Percentiles rank a stretch among this genome's conserved stretches.
Conservation (phyloP, 1,284 basidiomycete species). For the Neolentinus lepideus region DNA sequence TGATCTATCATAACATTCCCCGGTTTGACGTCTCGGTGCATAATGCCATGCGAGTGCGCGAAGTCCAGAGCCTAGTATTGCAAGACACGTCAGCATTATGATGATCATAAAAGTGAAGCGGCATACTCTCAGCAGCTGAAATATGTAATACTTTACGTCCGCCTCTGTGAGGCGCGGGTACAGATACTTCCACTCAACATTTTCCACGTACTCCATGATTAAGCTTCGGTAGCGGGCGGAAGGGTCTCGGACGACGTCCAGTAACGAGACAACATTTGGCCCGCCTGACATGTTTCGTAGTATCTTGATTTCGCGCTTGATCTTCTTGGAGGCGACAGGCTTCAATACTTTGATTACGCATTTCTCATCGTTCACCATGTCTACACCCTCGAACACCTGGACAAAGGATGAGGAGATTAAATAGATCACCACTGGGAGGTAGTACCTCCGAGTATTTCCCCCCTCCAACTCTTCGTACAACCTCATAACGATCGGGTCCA, state of each 20-base stretch:
- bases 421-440: background rate
- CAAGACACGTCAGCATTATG: conserved; percentile 7
- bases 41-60: conserved; percentile 84
- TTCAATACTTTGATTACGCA: conserved; percentile 90
- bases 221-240: conserved; percentile 77
- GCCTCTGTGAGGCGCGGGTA: conserved; percentile 71
- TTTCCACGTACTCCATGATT: conserved; percentile 81
- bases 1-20: conserved; percentile 92
- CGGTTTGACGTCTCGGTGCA: conserved; percentile 90
- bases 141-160: conserved; percentile 82
- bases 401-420: conserved; percentile 4
- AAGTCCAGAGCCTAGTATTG: conserved; percentile 69
- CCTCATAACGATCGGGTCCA: conserved; percentile 74
- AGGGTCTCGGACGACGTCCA: conserved; percentile 80
- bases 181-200: conserved; percentile 79
- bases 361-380: conserved; percentile 71
- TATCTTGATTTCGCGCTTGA: conserved; percentile 91
- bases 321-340: conserved; percentile 89
- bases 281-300: conserved; percentile 83
- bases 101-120: background rate
- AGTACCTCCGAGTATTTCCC: conserved; percentile 74
- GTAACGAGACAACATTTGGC: conserved; percentile 75
- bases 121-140: conserved; percentile 73
- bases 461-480: conserved; percentile 71
- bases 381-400: conserved; percentile 82